These are phyloP conservation scores for Trichoderma parareesei DNA, from an alignment of 495 filamentous ascomycete genomes.

Conservation along the genomic window DNA sequence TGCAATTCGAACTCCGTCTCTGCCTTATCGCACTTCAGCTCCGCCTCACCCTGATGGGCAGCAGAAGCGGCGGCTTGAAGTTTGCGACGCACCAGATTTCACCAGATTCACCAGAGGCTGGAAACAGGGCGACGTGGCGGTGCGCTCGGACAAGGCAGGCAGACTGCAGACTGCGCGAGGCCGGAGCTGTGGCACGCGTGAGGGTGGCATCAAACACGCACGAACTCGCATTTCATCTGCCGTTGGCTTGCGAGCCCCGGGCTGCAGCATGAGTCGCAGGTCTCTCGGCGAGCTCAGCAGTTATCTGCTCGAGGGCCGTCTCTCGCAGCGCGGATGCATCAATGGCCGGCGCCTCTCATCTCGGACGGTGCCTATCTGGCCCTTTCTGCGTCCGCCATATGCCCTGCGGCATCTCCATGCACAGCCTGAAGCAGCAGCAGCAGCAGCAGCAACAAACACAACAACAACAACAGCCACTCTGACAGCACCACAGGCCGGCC, in stretches of 20 bases:
- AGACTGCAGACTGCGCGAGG: too few species aligned
- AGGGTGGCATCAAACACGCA: too few species aligned
- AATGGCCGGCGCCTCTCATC: constrained; percentile 4
- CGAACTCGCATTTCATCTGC: too few species aligned
- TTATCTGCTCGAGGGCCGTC: constrained; percentile 39
- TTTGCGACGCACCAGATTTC: too few species aligned
- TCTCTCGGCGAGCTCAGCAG: constrained; percentile 32
- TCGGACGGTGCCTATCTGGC: constrained; percentile 12
- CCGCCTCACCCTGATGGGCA: not conserved
- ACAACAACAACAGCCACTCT: not conserved
- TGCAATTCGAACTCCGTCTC: not conserved
- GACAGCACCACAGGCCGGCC: constrained; percentile 12
- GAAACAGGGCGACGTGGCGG: too few species aligned
- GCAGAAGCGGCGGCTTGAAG: not conserved
- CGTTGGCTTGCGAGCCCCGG: too few species aligned
- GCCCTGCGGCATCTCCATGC: not conserved
- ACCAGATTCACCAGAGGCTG: too few species aligned
- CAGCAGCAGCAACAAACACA: not conserved
- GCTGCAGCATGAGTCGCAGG: constrained; percentile 26
- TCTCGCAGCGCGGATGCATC: constrained; percentile 35
- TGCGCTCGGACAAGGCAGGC: too few species aligned
- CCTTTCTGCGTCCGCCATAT: not conserved
- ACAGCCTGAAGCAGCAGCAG: not conserved
- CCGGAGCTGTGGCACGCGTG: too few species aligned
- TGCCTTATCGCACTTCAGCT: not conserved